Percentiles rank a stretch among this genome's conserved stretches.
Evolutionary conservation across 1,284 basidiomycete species (phyloP).

Genomic region (Hypsizygus ulmarius): DNA sequence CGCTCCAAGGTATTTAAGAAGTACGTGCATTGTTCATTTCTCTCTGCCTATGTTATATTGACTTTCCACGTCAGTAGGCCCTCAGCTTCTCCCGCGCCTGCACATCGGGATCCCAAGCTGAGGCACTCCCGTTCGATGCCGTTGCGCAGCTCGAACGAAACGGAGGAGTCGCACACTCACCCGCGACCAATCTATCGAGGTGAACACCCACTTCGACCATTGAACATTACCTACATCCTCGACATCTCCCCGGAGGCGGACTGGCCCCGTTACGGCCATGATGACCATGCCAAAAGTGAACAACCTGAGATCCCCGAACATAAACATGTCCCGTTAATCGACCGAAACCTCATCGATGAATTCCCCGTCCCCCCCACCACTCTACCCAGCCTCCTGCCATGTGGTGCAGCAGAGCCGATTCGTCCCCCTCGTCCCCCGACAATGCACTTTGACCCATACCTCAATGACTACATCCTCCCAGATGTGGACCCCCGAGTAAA

Average conservation of each 20-base stretch:
- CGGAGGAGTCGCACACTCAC: slow-evolving; percentile 13
- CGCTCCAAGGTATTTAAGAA: slow-evolving; percentile 18
- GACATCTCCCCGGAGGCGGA: slow-evolving; percentile 15
- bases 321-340: slow-evolving; percentile 4
- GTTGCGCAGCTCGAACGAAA: slow-evolving; percentile 17
- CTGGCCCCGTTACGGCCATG: not conserved
- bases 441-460: slow-evolving; percentile 5
- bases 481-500: slow-evolving; percentile 6
- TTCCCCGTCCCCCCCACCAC: slow-evolving; percentile 14
- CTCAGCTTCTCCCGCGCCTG: slow-evolving; percentile 6
- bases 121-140: slow-evolving; percentile 20
- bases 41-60: not conserved
- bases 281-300: not conserved
- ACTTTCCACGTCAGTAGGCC: slow-evolving; percentile 1
- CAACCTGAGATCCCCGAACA: not conserved
- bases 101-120: slow-evolving; percentile 12
- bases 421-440: slow-evolving; percentile 4
- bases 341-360: slow-evolving; percentile 9
- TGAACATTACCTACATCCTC: slow-evolving; percentile 17
- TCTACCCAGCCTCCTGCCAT: slow-evolving; percentile 5
- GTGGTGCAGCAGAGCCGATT: not conserved
- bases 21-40: slow-evolving; percentile 3
- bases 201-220: slow-evolving; percentile 10
- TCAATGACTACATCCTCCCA: slow-evolving; percentile 8
- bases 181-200: slow-evolving; percentile 14